Evolutionary conservation across 768 basidiomycete species (phyloP).

Genomic region (Coprinopsis marcescibilis): DNA sequence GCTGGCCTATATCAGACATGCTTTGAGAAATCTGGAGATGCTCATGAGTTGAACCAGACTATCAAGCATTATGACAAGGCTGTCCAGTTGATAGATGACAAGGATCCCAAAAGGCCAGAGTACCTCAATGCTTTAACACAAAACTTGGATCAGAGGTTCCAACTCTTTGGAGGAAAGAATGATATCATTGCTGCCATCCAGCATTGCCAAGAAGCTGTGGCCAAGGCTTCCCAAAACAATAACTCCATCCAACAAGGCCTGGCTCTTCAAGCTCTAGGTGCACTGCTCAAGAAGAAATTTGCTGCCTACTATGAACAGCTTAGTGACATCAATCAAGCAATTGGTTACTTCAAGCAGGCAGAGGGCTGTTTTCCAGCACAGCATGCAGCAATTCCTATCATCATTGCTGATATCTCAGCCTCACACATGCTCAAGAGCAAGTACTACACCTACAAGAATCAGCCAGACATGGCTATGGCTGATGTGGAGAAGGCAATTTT

Average conservation of each 20-base stretch:
- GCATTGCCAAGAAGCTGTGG: background rate
- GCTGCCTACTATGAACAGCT: background rate
- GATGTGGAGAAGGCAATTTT: conserved; percentile 5
- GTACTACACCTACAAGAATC: background rate
- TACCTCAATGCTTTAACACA: background rate
- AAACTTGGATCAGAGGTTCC: background rate
- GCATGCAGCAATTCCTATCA: background rate
- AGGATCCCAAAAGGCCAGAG: background rate
- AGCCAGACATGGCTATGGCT: background rate
- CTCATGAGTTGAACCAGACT: background rate
- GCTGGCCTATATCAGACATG: background rate
- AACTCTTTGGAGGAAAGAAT: conserved; percentile 3
- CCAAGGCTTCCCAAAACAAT: background rate
- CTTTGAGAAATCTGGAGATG: background rate
- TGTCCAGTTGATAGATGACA: background rate
- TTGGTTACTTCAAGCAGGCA: background rate
- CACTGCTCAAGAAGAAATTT: conserved; percentile 3
- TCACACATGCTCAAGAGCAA: background rate
- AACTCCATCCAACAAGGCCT: background rate
- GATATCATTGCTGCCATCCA: conserved; percentile 1
- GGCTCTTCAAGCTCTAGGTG: background rate
- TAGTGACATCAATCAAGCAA: background rate
- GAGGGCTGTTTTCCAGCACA: background rate
- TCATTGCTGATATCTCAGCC: background rate
- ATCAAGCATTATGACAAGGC: conserved; percentile 1